These are phyloP conservation scores for Nicotiana tomentosiformis DNA, from an alignment of 257 asterid species.

Conservation along the genomic window DNA sequence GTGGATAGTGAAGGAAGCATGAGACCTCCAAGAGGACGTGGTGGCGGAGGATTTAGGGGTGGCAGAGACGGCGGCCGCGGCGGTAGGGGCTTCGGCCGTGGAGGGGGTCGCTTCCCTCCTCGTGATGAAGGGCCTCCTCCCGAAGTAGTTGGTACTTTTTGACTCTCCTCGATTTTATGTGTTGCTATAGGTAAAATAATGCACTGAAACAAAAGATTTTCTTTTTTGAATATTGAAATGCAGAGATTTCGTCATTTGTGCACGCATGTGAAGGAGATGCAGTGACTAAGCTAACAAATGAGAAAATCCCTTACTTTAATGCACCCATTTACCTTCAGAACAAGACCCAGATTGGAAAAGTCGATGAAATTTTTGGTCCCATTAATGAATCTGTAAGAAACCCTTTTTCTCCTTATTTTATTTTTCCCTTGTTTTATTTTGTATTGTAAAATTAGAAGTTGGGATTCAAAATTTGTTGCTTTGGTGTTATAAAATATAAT, in stretches of 20 bases:
- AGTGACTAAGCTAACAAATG: conserved; percentile 69
- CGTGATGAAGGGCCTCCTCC: conserved; percentile 78
- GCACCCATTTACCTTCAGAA: conserved; percentile 87
- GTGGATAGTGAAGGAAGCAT: conserved; percentile 13
- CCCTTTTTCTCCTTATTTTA: background rate
- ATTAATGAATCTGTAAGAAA: conserved; percentile 80
- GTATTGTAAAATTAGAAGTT: too few species aligned
- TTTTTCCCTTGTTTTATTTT: background rate
- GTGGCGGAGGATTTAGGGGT: conserved; percentile 69
- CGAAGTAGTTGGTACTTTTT: conserved; percentile 50
- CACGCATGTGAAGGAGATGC: conserved; percentile 93
- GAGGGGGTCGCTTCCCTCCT: conserved; percentile 40
- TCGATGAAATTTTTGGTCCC: conserved; percentile 88
- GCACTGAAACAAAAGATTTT: background rate
- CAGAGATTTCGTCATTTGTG: conserved; percentile 69
- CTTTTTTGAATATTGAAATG: background rate
- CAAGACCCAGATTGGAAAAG: conserved; percentile 91
- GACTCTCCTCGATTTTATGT: conserved; percentile 18
- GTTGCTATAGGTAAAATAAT: background rate
- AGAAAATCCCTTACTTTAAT: conserved; percentile 81
- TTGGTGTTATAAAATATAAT: background rate
- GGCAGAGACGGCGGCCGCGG: conserved; percentile 57
- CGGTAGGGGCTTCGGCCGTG: conserved; percentile 30
- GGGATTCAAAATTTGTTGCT: background rate
- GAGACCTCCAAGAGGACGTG: conserved; percentile 99